Base-by-base conservation (phyloP, 345 rosid species). In the Gossypium australe region DNA sequence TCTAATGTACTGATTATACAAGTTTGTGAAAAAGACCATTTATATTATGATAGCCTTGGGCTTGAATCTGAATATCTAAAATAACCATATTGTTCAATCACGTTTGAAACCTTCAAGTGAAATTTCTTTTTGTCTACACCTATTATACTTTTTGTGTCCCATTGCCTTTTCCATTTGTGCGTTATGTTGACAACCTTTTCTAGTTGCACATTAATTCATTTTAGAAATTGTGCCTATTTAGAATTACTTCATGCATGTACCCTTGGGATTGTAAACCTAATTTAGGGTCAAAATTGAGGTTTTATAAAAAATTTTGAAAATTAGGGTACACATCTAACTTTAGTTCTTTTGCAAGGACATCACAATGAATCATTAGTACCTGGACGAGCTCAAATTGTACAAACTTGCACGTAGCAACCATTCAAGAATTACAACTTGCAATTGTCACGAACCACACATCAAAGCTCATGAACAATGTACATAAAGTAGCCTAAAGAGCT, bases 41-140 rank as follows among this genome's bases (percentile, higher is more conserved):
- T 90, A 56, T 79, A 87, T 24, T 97, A 94, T 84, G 98, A 89
- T 83, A 74, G 76, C 18, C 97, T 95, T 18, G 98, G 99, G 98
- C 88, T 76, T 55, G 89, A 78, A 78, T 84, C 76, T 76, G 8
- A 78, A 69, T 66, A 77, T 70, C 6, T 0, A 0, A n/a, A 18
- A 58, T 45, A 7, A 7, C 62, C 68, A 68, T 34, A 11, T 60
- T 41, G 22, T 70, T 44, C 47, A 17, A 1, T 66, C 38, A 48
- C 66, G 25, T 27, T 49, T 63, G 67, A 44, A 16, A 49, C 38
- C 13, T 22, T 41, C 13, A 2, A 20, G 12, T 7, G 57, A 25
- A 1, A 11, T 25, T 48, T 68, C 56, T 9, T 49, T 49, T 27
- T 6, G 0, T 7, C 17, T 48, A 25, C 22, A 11, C 11, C 1